Base-by-base conservation (phyloP, 495 filamentous ascomycete genomes). In the Hypoxylon subgilvum region DNA sequence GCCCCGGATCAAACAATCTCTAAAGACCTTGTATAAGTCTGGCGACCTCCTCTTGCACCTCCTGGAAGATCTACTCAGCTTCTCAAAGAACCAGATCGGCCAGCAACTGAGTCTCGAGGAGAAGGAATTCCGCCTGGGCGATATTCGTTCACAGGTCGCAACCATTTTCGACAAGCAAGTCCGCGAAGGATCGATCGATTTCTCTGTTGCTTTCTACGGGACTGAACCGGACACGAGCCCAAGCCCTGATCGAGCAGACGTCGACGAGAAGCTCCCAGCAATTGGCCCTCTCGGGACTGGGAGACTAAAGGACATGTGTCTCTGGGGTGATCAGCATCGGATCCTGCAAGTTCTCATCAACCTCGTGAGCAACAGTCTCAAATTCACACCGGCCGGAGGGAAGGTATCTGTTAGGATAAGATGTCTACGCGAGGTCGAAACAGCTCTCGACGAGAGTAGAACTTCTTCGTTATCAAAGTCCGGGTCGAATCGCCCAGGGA, bases 11-110 rank as follows among this genome's bases (percentile, higher is more conserved):
- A 91, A 91, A 72, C 83, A 89, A 47, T 91, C 87, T 3, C 74
- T 97, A 5, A 86, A 90, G 38, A 88, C 91, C 25, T 85, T 96
- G 38, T 96, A 95, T 68, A 91, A 92, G 72, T 94, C 90, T 4
- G 92, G 92, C 3, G 92, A 97, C 67, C 75, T 96, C 5, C 74
- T 97, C 13, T 74, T 95, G 1, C 90, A 96, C 57, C 79, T 97
- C 2, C 79, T 97, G n/a, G 94, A 90, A 44, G 92, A 97, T 73
- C 75, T 96, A 7, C 77, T 97, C 32, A 95, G 88, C 3, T 96
- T 96, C 74, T 92, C 88, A 53, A 94, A 93, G 71, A 96, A 96
- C 69, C 90, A 96, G 73, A 89, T 95, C 47, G 92, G 92, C 0
- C 85, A 92, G 48, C 78, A 81, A 51, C 74, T 96, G 19, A 84